Evolutionary conservation across 1,284 basidiomycete genomes (phyloP).

Genomic region (Rhodotorula sp.): DNA sequence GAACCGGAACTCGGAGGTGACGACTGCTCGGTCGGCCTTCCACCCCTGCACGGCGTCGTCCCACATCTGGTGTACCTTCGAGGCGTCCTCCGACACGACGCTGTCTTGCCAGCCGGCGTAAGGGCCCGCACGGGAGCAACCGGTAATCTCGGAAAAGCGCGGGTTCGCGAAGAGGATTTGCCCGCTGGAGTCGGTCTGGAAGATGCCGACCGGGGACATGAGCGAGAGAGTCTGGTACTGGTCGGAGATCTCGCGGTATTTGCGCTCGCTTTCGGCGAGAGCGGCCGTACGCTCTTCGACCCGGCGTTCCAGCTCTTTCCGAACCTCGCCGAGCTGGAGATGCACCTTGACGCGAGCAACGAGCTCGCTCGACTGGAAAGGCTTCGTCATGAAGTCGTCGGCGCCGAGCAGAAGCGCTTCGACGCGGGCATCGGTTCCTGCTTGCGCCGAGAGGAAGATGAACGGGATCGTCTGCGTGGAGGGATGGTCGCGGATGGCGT

Average conservation of each 20-base stretch:
- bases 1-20: slow-evolving; percentile 23
- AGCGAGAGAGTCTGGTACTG: slow-evolving; percentile 41
- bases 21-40: not conserved
- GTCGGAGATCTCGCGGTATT: slow-evolving; percentile 35
- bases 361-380: slow-evolving; percentile 45
- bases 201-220: slow-evolving; percentile 44
- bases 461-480: slow-evolving; percentile 29
- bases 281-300: slow-evolving; percentile 43
- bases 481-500: slow-evolving; percentile 23
- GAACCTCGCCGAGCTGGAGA: slow-evolving; percentile 43
- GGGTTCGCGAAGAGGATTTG: slow-evolving; percentile 29
- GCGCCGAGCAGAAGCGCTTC: slow-evolving; percentile 43
- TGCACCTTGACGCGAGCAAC: slow-evolving; percentile 43
- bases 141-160: slow-evolving; percentile 25
- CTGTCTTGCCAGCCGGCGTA: slow-evolving; percentile 26
- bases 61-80: slow-evolving; percentile 6
- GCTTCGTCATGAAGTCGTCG: slow-evolving; percentile 45
- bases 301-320: slow-evolving; percentile 42
- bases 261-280: slow-evolving; percentile 39
- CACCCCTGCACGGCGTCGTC: slow-evolving; percentile 4
- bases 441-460: slow-evolving; percentile 45
- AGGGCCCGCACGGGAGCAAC: slow-evolving; percentile 14
- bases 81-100: slow-evolving; percentile 14
- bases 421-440: slow-evolving; percentile 42
- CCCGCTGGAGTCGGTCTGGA: slow-evolving; percentile 34